Conservation (phyloP, 129 eudicot species). For the Glebionis coronaria region DNA sequence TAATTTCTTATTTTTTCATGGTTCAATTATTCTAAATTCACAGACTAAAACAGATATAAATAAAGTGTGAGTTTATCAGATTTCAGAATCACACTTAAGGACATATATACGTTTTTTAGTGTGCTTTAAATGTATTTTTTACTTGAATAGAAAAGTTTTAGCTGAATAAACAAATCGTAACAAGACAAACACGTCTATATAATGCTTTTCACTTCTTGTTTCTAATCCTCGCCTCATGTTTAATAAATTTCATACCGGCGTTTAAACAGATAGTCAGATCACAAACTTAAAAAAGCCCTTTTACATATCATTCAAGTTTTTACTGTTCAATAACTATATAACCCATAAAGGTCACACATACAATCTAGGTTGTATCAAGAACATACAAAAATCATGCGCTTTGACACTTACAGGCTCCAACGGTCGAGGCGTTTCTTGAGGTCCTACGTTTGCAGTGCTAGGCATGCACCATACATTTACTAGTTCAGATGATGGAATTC, state of each 20-base stretch:
- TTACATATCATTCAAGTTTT: constrained; percentile 13
- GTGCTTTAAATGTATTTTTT: too few relatives aligned
- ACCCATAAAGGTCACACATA: background rate
- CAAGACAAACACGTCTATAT: too few relatives aligned
- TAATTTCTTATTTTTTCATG: constrained; percentile 12
- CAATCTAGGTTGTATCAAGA: too few relatives aligned
- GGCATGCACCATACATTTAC: constrained; percentile 96
- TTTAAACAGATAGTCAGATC: background rate
- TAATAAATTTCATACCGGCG: constrained; percentile 12
- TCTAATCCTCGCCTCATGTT: background rate
- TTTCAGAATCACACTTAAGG: too few relatives aligned
- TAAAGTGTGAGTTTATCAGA: too few relatives aligned
- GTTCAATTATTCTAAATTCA: constrained; percentile 9
- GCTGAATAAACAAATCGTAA: too few relatives aligned
- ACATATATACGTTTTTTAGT: too few relatives aligned
- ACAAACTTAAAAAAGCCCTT: constrained; percentile 12
- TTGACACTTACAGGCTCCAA: constrained; percentile 72
- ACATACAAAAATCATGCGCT: background rate
- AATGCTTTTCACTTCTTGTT: background rate
- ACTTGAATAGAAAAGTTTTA: too few relatives aligned
- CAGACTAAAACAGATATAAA: background rate
- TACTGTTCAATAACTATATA: constrained; percentile 12
- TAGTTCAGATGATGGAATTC: constrained; percentile 76
- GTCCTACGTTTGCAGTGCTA: constrained; percentile 88
- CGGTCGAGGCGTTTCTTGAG: constrained; percentile 82